phyloP scores from a whole-genome alignment of 164 flowering plant genomes.

The Berberis thunbergii region DNA sequence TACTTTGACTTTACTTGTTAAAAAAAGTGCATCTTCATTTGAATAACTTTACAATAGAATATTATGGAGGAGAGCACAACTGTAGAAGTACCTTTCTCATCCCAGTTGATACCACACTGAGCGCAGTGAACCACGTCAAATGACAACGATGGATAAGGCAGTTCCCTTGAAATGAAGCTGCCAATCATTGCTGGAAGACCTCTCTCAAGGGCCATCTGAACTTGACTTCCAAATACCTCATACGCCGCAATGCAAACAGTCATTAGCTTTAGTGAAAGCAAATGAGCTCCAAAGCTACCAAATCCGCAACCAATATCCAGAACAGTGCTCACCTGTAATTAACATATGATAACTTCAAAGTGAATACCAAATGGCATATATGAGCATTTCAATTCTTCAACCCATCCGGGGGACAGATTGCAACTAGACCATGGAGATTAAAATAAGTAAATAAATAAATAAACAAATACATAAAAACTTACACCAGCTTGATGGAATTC shows the following conservation, averaged over 20 bases:
- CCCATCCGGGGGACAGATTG: too few relatives aligned
- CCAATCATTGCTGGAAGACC: slow-evolving; percentile 98
- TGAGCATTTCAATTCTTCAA: too few relatives aligned
- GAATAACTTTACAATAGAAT: too few relatives aligned
- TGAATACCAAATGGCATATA: too few relatives aligned
- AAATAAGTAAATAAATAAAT: too few relatives aligned
- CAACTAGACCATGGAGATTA: too few relatives aligned
- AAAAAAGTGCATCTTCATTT: too few relatives aligned
- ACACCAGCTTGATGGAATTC: slow-evolving; percentile 89
- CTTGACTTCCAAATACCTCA: slow-evolving; percentile 93
- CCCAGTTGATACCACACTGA: slow-evolving; percentile 87
- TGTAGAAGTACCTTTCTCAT: slow-evolving; percentile 55
- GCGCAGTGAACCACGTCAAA: slow-evolving; percentile 97
- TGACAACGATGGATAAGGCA: slow-evolving; percentile 87
- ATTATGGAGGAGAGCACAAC: neutral
- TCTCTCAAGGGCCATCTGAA: slow-evolving; percentile 93
- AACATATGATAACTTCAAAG: slow-evolving; percentile 5
- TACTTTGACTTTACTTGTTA: too few relatives aligned
- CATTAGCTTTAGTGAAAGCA: slow-evolving; percentile 70
- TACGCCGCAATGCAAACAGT: slow-evolving; percentile 81
- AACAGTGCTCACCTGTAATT: slow-evolving; percentile 61
- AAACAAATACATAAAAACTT: slow-evolving; percentile 17
- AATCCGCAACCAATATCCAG: slow-evolving; percentile 95
- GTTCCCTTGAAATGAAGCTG: slow-evolving; percentile 63
- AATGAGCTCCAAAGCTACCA: slow-evolving; percentile 97